Base-by-base conservation (phyloP, 495 filamentous ascomycete species). In the Aspergillus avenaceus region DNA sequence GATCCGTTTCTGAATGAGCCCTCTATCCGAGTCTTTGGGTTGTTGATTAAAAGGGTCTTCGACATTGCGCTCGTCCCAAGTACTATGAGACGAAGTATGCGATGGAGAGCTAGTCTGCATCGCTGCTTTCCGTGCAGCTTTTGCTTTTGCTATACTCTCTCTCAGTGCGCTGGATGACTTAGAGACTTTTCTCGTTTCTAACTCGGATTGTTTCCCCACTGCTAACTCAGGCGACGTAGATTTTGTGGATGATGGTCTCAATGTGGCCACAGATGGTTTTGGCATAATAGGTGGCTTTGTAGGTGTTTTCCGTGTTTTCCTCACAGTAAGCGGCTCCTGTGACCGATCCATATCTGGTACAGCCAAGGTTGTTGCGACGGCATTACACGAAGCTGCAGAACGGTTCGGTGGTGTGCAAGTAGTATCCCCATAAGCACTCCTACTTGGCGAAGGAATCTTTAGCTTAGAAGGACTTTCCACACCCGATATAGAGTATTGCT, bases 91-190 rank as follows among this genome's bases (percentile, higher is more conserved):
- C 16, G 50, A 53, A 29, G 59, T 41, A 32, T 71, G 49, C 3
- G 52, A 54, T 1, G 18, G 11, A 19, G 34, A 5, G n/a, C 66
- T 61, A 26, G 58, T 67, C 55, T 76, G 65, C 22, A 65, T 63
- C 9, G 80, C 78, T 14, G 82, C 82, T 42, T 85, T 82, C 41
- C 82, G 81, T 28, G 91, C 90, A 9, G 91, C 92, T 63, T 92
- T 96, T 7, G 93, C 93, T 63, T 90, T 93, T 36, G 91, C 90
- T 59, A 98, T 97, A 49, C 87, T 89, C 41, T 97, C 91, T 14
- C 93, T 80, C 37, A 98, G 65, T 2, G 91, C 85, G 28, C 79
- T 77, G 2, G 93, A 97, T 1, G 90, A 87, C 57, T 86, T 91
- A 8, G 80, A 70, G 5, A 55, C 67, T 57, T 74, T 79, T 37